Evolutionary conservation across 805 yeast species (phyloP).

Genomic region (Kuraishia ogatae): DNA sequence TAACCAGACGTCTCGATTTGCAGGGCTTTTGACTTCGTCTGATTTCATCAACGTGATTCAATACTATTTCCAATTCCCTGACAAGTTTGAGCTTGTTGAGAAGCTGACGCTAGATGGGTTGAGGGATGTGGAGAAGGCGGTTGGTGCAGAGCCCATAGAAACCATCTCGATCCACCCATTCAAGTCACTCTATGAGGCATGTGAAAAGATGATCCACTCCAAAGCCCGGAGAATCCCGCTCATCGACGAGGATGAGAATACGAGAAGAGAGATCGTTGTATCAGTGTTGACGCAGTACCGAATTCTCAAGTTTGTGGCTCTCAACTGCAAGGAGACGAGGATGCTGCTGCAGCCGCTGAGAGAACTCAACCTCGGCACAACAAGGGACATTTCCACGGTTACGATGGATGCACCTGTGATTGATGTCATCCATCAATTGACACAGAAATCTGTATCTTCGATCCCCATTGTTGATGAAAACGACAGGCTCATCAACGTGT

Average conservation of each 20-base stretch:
- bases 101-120: slow-evolving; percentile 77
- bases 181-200: slow-evolving; percentile 83
- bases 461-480: slow-evolving; percentile 85
- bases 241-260: slow-evolving; percentile 88
- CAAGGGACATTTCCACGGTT: slow-evolving; percentile 58
- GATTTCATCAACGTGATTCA: slow-evolving; percentile 95
- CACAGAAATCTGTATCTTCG: slow-evolving; percentile 77
- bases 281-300: slow-evolving; percentile 94
- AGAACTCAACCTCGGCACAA: slow-evolving; percentile 58
- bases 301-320: slow-evolving; percentile 87
- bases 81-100: slow-evolving; percentile 81
- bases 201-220: slow-evolving; percentile 81
- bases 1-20: slow-evolving; percentile 79
- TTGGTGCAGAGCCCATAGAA: slow-evolving; percentile 81
- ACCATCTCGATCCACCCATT: slow-evolving; percentile 87
- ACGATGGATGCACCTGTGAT: slow-evolving; percentile 88
- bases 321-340: slow-evolving; percentile 91
- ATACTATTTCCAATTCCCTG: slow-evolving; percentile 85
- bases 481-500: slow-evolving; percentile 69
- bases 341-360: slow-evolving; percentile 69
- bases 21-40: slow-evolving; percentile 85
- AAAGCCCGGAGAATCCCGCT: slow-evolving; percentile 90
- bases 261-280: slow-evolving; percentile 89
- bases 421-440: slow-evolving; percentile 79
- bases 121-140: slow-evolving; percentile 76